Conservation (phyloP, 1,139 yeast genomes). For the Wickerhamomyces sp. region DNA sequence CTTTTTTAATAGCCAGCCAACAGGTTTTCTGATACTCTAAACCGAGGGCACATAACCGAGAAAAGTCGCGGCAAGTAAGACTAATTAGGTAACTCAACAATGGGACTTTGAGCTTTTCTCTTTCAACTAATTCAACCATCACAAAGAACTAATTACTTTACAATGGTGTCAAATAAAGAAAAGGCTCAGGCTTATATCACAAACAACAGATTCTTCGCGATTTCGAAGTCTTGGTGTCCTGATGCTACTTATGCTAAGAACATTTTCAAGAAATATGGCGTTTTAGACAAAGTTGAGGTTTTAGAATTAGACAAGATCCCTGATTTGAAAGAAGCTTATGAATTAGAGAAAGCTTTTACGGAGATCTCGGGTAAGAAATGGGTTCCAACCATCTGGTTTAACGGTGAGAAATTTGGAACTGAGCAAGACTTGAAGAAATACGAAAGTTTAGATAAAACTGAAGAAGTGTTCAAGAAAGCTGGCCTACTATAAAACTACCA, state of each 20-base stretch:
- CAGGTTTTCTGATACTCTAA: too few species aligned
- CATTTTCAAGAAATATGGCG: slow-evolving; percentile 49
- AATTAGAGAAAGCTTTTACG: slow-evolving; percentile 58
- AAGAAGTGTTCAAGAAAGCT: slow-evolving; percentile 37
- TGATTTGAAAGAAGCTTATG: slow-evolving; percentile 46
- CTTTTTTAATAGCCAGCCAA: too few species aligned
- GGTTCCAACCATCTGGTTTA: slow-evolving; percentile 66
- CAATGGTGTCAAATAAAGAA: slow-evolving; percentile 7
- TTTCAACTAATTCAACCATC: too few species aligned
- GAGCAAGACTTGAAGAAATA: slow-evolving; percentile 47
- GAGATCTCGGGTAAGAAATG: slow-evolving; percentile 60
- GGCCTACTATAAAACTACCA: slow-evolving; percentile 29
- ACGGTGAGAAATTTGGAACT: slow-evolving; percentile 59
- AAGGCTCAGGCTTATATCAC: slow-evolving; percentile 42
- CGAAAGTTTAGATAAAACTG: slow-evolving; percentile 40
- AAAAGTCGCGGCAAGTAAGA: too few species aligned
- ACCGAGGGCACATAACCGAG: too few species aligned
- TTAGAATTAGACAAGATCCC: slow-evolving; percentile 57
- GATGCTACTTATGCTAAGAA: slow-evolving; percentile 63
- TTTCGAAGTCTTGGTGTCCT: slow-evolving; percentile 75
- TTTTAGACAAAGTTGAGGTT: slow-evolving; percentile 43
- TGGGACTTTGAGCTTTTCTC: neutral
- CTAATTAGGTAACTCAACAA: too few species aligned
- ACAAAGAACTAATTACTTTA: neutral
- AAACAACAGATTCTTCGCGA: slow-evolving; percentile 46